Evolutionary conservation across 2,329 filamentous ascomycete genomes (phyloP), one percentile per base, ranked within the genome.

Genomic region (Knoxdaviesia capensis): DNA sequence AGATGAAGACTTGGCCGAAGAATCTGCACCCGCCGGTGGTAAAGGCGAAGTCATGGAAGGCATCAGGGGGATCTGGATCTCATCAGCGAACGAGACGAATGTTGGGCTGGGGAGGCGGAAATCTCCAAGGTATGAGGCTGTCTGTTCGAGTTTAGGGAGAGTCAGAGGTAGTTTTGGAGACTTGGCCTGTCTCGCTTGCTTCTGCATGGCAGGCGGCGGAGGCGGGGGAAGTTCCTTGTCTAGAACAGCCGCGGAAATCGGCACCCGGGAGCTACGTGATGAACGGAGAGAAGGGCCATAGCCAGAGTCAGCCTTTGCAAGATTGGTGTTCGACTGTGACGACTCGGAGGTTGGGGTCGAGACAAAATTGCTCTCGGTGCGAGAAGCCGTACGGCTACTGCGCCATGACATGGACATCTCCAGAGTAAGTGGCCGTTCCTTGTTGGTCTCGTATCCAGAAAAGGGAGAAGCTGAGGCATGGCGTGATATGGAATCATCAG

Each of bases 231-330:
- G 43, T 32, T 53, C 49, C 44, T 52, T 54, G 11, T 58, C 54
- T 1, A 20, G 20, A 20, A 20, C 3, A 20, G 45, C 40, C 28
- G 51, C 45, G 3, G 50, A 49, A 7, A 20, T 20, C 20, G 2
- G 20, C 20, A 51, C 44, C 6, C 54, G 50, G 28, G 59, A 56
- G 42, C 53, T 58, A 30, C 52, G 54, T n/a, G 69, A 61, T 1
- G 71, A 75, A 35, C 67, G 63, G 11, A 74, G 53, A 8, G 73
- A 77, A 5, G 71, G 77, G 49, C 70, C 70, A 49, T 77, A 77
- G 10, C 71, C 71, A 30, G 71, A 76, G 49, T 77, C 72, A 35
- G 69, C 64, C 46, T 74, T 74, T 32, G 65, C 40, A 29, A 43
- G 55, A 5, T 64, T 54, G 43, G 62, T 65, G 10, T 36, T 38